Evolutionary conservation across 2,329 filamentous ascomycete genomes (phyloP).

Genomic region (Simplicillium aogashimaense): DNA sequence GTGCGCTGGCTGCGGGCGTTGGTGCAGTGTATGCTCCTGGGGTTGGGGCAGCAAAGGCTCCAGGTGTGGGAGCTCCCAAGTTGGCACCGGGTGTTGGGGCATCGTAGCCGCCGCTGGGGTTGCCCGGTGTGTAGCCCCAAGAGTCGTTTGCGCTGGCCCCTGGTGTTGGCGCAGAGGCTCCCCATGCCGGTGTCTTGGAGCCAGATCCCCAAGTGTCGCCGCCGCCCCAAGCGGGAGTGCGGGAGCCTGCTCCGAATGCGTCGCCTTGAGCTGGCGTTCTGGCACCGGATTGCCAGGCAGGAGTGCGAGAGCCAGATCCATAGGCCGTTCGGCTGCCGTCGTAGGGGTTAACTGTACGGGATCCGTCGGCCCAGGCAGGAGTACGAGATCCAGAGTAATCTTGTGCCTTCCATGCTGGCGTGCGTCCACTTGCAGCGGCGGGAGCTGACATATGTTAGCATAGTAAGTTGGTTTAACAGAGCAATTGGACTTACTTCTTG

Average conservation of each 20-base stretch:
- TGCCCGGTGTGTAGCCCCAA: conserved; percentile 49
- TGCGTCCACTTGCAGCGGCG: conserved; percentile 43
- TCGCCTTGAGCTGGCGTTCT: conserved; percentile 56
- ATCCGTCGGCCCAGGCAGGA: conserved; percentile 61
- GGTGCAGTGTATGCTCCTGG: conserved; percentile 59
- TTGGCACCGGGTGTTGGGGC: conserved; percentile 56
- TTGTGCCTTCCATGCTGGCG: conserved; percentile 51
- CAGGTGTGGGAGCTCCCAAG: conserved; percentile 51
- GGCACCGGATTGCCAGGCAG: conserved; percentile 69
- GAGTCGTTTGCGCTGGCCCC: conserved; percentile 47
- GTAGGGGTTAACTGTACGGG: conserved; percentile 59
- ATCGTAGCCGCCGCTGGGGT: conserved; percentile 47
- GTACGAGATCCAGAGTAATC: conserved; percentile 51
- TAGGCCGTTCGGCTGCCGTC: conserved; percentile 71
- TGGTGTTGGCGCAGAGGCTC: conserved; percentile 47
- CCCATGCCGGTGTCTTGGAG: conserved; percentile 71
- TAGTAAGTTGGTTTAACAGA: not conserved
- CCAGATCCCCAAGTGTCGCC: conserved; percentile 55
- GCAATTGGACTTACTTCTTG: conserved; percentile 46
- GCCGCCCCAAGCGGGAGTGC: conserved; percentile 52
- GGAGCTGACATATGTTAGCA: conserved; percentile 35
- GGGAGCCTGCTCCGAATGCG: conserved; percentile 57
- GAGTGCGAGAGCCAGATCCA: conserved; percentile 61
- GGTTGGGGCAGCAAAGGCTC: conserved; percentile 58
- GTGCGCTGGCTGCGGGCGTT: conserved; percentile 53